Conservation (phyloP, 2,329 filamentous ascomycete genomes). For the Trichothecium sympodiale region DNA sequence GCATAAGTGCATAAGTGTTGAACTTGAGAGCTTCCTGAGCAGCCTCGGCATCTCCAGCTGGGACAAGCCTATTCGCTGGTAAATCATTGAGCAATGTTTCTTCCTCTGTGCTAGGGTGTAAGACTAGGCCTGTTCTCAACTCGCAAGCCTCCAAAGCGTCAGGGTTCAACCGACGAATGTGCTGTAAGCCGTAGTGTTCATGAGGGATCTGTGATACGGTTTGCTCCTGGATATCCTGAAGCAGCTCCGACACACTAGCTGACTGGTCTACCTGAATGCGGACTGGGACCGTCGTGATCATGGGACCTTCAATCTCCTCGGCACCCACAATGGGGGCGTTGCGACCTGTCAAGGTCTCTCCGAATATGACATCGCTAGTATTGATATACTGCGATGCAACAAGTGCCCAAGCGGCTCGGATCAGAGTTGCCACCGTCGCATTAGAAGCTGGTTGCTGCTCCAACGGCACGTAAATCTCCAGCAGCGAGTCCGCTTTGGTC, state of each 20-base stretch:
- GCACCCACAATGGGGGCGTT: conserved; percentile 34
- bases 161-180: conserved; percentile 44
- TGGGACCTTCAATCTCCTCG: conserved; percentile 47
- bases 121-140: conserved; percentile 41
- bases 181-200: conserved; percentile 51
- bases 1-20: conserved; percentile 51
- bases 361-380: conserved; percentile 43
- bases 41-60: conserved; percentile 42
- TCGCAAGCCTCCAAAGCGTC: conserved; percentile 45
- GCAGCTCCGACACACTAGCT: conserved; percentile 34
- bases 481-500: conserved; percentile 37
- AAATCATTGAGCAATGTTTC: conserved; percentile 14
- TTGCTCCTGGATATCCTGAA: conserved; percentile 44
- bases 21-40: conserved; percentile 49
- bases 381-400: conserved; percentile 41
- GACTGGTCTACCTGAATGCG: conserved; percentile 33
- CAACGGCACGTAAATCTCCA: conserved; percentile 39
- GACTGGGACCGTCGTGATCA: conserved; percentile 50
- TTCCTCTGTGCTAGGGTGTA: conserved; percentile 33
- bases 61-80: conserved; percentile 41
- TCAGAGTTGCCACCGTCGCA: conserved; percentile 41
- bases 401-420: conserved; percentile 49
- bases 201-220: conserved; percentile 48
- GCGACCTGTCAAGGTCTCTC: conserved; percentile 47
- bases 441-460: conserved; percentile 20